A percentile compares a stretch with the other conserved stretches of the same genome.
phyloP scores from a whole-genome alignment of 2,329 filamentous ascomycete species.

The Ophiobolus disseminans region DNA sequence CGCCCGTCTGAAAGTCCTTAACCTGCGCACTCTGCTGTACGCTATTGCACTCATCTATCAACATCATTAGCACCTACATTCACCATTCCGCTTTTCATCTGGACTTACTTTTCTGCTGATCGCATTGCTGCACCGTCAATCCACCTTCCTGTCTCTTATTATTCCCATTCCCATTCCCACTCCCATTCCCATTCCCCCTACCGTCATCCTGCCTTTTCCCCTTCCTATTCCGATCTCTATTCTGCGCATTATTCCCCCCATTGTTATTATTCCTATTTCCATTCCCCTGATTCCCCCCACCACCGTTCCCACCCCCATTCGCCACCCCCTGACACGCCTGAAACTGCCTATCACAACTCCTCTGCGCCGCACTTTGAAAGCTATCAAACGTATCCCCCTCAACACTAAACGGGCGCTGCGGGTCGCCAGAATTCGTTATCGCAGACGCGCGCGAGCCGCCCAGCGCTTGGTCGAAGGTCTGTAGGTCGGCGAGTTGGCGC shows the following conservation, averaged over 20 bases:
- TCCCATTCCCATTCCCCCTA: constrained; percentile 2
- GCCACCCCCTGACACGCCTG: constrained; percentile 59
- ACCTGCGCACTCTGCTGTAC: constrained; percentile 37
- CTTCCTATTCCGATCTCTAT: background rate
- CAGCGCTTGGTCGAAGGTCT: constrained; percentile 54
- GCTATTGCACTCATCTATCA: constrained; percentile 34
- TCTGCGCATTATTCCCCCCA: background rate
- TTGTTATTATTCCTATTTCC: background rate
- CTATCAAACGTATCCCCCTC: constrained; percentile 58
- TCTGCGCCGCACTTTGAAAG: constrained; percentile 62
- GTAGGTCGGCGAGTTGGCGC: constrained; percentile 40
- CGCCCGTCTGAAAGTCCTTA: constrained; percentile 33
- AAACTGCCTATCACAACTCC: constrained; percentile 69
- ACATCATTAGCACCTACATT: background rate
- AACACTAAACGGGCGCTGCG: constrained; percentile 52
- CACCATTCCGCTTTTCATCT: background rate
- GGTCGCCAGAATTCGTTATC: constrained; percentile 56
- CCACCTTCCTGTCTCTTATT: constrained; percentile 13
- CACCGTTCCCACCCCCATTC: constrained; percentile 43
- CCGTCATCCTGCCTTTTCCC: background rate
- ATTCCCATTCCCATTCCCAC: background rate
- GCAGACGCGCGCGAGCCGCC: constrained; percentile 62
- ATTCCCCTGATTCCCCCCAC: background rate
- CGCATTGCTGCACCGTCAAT: constrained; percentile 29
- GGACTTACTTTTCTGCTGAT: constrained; percentile 31